Conservation (phyloP, 768 basidiomycete species). For the Tulasnella sp. region DNA sequence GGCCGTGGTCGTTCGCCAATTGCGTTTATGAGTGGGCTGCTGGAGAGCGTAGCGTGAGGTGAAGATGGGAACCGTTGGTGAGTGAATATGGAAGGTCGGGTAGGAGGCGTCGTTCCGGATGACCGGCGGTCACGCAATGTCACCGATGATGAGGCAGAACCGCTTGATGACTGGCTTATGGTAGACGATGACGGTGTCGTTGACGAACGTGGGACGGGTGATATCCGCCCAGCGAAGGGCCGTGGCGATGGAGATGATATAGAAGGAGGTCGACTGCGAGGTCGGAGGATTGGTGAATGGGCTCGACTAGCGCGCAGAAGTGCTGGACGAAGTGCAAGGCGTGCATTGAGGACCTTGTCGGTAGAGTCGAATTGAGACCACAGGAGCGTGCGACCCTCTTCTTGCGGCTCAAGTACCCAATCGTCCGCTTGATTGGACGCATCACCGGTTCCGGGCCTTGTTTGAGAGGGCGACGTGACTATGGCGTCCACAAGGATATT, state of each 20-base stretch:
- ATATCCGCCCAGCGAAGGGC: not conserved
- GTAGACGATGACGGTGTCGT: not conserved
- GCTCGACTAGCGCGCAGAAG: not conserved
- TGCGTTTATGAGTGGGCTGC: not conserved
- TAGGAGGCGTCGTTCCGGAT: not conserved
- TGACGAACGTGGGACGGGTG: not conserved
- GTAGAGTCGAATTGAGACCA: not conserved
- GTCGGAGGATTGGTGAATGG: not conserved
- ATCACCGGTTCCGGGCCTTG: not conserved
- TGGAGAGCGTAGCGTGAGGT: not conserved
- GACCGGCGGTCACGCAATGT: not conserved
- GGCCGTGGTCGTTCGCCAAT: not conserved
- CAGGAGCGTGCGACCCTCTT: slow-evolving; percentile 13
- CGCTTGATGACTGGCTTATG: not conserved
- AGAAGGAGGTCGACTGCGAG: not conserved
- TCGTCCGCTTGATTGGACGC: slow-evolving; percentile 13
- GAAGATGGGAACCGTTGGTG: slow-evolving; percentile 9
- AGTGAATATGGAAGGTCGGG: not conserved
- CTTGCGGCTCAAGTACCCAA: slow-evolving; percentile 18
- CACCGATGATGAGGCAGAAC: not conserved
- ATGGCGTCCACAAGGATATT: slow-evolving; percentile 30
- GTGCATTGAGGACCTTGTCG: not conserved
- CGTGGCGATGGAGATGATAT: not conserved
- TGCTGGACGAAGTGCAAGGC: not conserved
- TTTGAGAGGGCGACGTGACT: not conserved